phyloP scores from a whole-genome alignment of 768 basidiomycete genomes.

The Rhizopogon rudus region DNA sequence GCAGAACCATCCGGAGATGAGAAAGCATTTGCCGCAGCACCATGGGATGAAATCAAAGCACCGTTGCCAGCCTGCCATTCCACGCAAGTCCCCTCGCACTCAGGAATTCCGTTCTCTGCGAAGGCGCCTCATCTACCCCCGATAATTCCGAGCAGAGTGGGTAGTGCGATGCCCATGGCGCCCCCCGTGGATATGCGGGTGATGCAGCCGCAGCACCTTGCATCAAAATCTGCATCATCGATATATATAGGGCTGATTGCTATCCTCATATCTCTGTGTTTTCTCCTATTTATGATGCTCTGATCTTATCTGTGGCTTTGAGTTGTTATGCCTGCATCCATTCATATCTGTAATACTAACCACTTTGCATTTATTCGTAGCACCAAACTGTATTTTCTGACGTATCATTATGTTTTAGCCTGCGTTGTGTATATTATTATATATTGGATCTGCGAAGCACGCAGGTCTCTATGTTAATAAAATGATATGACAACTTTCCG shows the following conservation, averaged over 20 bases:
- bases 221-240: not conserved
- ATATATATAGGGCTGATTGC: not conserved
- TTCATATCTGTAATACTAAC: not conserved
- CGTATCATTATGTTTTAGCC: not conserved
- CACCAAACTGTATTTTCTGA: not conserved
- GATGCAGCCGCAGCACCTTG: not conserved
- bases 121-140: not conserved
- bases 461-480: not conserved
- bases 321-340: not conserved
- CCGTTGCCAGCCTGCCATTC: not conserved
- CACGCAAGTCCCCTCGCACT: not conserved
- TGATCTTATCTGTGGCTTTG: not conserved
- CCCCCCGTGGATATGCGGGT: not conserved
- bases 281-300: not conserved
- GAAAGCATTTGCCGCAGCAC: not conserved
- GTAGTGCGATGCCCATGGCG: not conserved
- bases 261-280: not conserved
- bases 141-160: not conserved
- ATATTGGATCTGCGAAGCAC: not conserved
- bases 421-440: not conserved
- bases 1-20: slow-evolving; percentile 1
- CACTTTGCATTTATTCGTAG: not conserved
- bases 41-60: not conserved
- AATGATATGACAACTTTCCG: too few species aligned
- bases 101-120: not conserved